Conservation (phyloP, 305 asterid species). For the Fraxinus nigra region DNA sequence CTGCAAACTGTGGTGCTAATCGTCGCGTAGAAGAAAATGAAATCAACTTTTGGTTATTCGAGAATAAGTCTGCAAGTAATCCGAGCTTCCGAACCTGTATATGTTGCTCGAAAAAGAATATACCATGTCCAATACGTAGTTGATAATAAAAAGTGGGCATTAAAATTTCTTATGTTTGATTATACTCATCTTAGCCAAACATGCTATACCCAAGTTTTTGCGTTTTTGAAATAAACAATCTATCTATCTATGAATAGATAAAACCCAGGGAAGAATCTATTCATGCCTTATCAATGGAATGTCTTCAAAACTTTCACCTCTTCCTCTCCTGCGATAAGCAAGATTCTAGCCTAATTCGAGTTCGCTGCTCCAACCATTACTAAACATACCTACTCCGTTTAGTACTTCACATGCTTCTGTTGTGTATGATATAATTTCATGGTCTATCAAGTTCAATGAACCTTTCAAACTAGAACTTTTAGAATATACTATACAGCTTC, state of each 20-base stretch:
- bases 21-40: too few relatives aligned
- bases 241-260: not conserved
- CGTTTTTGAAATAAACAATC: not conserved
- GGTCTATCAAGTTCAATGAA: not conserved
- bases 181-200: not conserved
- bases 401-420: constrained; percentile 5
- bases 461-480: too few relatives aligned
- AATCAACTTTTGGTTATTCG: too few relatives aligned
- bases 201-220: not conserved
- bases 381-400: not conserved
- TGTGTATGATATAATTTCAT: not conserved
- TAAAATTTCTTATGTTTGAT: not conserved
- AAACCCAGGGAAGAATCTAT: not conserved
- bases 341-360: not conserved
- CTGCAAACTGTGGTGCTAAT: too few relatives aligned
- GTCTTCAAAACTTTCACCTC: not conserved
- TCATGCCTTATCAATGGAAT: not conserved
- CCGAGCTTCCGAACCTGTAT: not conserved
- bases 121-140: not conserved
- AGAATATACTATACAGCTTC: not conserved
- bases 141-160: not conserved
- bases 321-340: not conserved
- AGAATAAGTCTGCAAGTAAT: too few relatives aligned
- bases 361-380: constrained; percentile 5
- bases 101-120: not conserved